A percentile compares a stretch with the other conserved stretches of the same genome.
phyloP scores from a whole-genome alignment of 306 rosid species.

The Sicyos baderoa region DNA sequence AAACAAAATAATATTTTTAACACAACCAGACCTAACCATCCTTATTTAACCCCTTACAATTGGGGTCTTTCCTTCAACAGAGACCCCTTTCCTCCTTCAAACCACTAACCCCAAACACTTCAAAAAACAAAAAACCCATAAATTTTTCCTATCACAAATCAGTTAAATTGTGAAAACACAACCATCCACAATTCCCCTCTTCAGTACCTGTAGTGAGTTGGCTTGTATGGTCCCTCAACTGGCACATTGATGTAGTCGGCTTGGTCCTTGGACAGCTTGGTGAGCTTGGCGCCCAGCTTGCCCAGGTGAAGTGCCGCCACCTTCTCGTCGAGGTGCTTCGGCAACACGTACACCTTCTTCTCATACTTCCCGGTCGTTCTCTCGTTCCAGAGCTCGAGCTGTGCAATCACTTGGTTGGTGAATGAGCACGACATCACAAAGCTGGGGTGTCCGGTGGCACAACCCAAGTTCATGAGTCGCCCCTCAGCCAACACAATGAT shows the following conservation, averaged over 20 bases:
- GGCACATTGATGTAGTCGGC: constrained; percentile 90
- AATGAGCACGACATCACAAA: constrained; percentile 98
- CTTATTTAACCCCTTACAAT: background rate
- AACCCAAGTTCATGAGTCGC: constrained; percentile 95
- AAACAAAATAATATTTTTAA: background rate
- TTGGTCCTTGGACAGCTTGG: constrained; percentile 72
- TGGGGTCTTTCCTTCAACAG: background rate
- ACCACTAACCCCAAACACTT: constrained; percentile 2
- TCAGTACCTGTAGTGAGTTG: constrained; percentile 81
- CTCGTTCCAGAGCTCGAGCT: constrained; percentile 94
- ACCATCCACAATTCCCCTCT: background rate
- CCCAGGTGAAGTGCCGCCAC: constrained; percentile 90
- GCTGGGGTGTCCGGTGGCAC: constrained; percentile 98
- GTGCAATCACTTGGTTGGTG: constrained; percentile 96
- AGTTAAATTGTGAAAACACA: background rate
- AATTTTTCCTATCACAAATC: constrained; percentile 1
- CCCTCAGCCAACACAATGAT: constrained; percentile 90
- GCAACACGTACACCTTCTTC: constrained; percentile 88
- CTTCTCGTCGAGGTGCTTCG: constrained; percentile 95
- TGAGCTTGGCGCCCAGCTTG: constrained; percentile 89
- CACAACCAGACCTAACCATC: constrained; percentile 13
- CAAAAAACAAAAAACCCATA: background rate
- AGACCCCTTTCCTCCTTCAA: background rate
- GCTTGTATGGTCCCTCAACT: constrained; percentile 96
- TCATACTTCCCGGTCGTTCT: constrained; percentile 62